Evolutionary conservation across 108 stramenopile species (phyloP).

Genomic region (Cyclotella sp.): DNA sequence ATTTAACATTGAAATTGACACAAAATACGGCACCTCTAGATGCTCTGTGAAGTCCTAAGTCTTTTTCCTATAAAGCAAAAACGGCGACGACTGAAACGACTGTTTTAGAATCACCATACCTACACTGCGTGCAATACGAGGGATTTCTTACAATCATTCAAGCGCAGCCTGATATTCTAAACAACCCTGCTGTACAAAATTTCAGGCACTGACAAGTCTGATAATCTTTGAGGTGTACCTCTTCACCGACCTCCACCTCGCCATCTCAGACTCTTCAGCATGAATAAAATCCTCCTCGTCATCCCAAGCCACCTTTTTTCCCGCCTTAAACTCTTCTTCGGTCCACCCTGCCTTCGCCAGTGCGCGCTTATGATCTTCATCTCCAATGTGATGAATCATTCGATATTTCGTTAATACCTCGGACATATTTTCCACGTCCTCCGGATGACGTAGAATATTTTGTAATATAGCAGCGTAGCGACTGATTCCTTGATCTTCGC

Average conservation of each 20-base stretch:
- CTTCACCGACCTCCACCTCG: not conserved
- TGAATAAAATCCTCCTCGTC: slow-evolving; percentile 13
- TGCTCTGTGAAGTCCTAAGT: too few species aligned
- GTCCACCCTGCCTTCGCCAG: slow-evolving; percentile 76
- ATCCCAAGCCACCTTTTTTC: slow-evolving; percentile 23
- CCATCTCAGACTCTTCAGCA: slow-evolving; percentile 12
- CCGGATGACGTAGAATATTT: slow-evolving; percentile 66
- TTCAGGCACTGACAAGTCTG: not conserved
- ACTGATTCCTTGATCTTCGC: slow-evolving; percentile 74
- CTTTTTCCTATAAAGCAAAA: too few species aligned
- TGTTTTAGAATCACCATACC: too few species aligned
- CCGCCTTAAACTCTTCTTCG: slow-evolving; percentile 67
- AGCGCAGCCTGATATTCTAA: too few species aligned
- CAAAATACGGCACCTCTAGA: too few species aligned
- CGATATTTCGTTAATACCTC: slow-evolving; percentile 73
- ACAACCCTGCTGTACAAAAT: too few species aligned
- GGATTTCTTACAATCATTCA: too few species aligned
- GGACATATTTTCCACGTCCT: slow-evolving; percentile 57
- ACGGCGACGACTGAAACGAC: too few species aligned
- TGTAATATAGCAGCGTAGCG: slow-evolving; percentile 79
- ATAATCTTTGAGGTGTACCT: slow-evolving; percentile 10
- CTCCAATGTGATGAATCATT: slow-evolving; percentile 82
- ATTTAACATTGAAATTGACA: too few species aligned
- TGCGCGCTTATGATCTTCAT: slow-evolving; percentile 60
- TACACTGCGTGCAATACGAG: too few species aligned